These are phyloP conservation scores for Rosa multiflora DNA, from an alignment of 306 rosid genomes.

Conservation along the genomic window DNA sequence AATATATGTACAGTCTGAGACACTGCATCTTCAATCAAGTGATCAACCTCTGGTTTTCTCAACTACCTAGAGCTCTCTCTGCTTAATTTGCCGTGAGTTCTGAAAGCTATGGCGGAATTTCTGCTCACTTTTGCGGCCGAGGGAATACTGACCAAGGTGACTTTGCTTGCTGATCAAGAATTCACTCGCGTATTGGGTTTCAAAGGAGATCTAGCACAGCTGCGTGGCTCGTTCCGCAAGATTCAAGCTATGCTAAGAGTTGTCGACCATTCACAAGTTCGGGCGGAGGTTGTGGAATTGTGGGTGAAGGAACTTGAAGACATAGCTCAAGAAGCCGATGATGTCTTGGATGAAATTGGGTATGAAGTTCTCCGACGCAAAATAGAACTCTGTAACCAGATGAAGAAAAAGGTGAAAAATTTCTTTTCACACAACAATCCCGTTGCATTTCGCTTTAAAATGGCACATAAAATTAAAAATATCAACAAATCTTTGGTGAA, in stretches of 20 bases:
- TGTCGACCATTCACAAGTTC: not conserved
- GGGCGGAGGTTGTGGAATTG: not conserved
- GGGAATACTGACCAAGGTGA: not conserved
- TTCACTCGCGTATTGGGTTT: constrained; percentile 8
- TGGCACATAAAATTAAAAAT: constrained; percentile 1
- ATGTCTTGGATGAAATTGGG: constrained; percentile 8
- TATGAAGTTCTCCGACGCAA: constrained; percentile 17
- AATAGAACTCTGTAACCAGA: not conserved
- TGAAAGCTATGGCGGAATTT: not conserved
- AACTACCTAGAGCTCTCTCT: too few relatives aligned
- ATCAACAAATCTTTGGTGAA: constrained; percentile 1
- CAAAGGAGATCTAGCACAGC: constrained; percentile 4
- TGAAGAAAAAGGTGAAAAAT: not conserved
- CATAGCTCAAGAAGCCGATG: not conserved
- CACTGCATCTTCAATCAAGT: too few relatives aligned
- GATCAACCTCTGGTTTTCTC: too few relatives aligned
- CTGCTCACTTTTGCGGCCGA: not conserved
- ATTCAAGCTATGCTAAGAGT: constrained; percentile 4
- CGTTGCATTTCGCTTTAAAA: not conserved
- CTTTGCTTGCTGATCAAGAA: constrained; percentile 9
- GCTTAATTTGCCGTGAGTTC: not conserved
- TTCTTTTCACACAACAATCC: not conserved
- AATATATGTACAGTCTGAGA: too few relatives aligned
- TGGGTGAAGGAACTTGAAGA: constrained; percentile 22
- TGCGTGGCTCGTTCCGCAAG: not conserved